Conservation (phyloP, 768 basidiomycete genomes). For the Pluteus cervinus region DNA sequence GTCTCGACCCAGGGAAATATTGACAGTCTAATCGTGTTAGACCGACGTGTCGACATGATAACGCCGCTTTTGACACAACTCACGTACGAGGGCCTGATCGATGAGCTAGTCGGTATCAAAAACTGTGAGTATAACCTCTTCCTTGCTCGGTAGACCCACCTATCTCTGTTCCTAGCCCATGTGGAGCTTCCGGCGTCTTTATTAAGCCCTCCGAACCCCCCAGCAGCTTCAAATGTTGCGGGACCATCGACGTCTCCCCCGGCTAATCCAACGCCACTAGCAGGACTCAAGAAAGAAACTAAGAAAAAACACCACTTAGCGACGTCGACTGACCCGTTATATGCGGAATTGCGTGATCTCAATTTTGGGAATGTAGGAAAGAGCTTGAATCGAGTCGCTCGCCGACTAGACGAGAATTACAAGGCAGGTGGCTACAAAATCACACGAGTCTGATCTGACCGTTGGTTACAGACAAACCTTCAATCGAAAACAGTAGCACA, state of each 20-base stretch:
- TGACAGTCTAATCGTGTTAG: slow-evolving; percentile 84
- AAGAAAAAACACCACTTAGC: slow-evolving; percentile 88
- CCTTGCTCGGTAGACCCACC: slow-evolving; percentile 7
- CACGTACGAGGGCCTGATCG: slow-evolving; percentile 94
- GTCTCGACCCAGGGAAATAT: slow-evolving; percentile 60
- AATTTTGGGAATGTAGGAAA: slow-evolving; percentile 90
- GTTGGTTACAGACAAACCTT: slow-evolving; percentile 54
- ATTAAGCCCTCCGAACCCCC: slow-evolving; percentile 49
- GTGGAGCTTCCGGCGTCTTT: slow-evolving; percentile 75
- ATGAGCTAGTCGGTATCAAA: slow-evolving; percentile 85
- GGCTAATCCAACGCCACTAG: slow-evolving; percentile 33
- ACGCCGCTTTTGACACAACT: slow-evolving; percentile 93
- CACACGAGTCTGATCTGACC: slow-evolving; percentile 5
- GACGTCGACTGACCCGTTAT: slow-evolving; percentile 72
- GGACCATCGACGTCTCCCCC: slow-evolving; percentile 28
- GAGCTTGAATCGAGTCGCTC: slow-evolving; percentile 74
- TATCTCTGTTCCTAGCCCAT: slow-evolving; percentile 43
- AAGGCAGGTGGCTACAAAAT: slow-evolving; percentile 55
- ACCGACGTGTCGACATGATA: slow-evolving; percentile 90
- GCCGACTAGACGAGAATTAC: slow-evolving; percentile 86
- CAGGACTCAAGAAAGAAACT: slow-evolving; percentile 63
- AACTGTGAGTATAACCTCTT: slow-evolving; percentile 57
- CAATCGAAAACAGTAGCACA: slow-evolving; percentile 90
- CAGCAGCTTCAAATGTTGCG: slow-evolving; percentile 32
- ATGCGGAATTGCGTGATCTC: slow-evolving; percentile 78